Base-by-base conservation (phyloP, 1,284 basidiomycete species). In the Ceratobasidium sp. region DNA sequence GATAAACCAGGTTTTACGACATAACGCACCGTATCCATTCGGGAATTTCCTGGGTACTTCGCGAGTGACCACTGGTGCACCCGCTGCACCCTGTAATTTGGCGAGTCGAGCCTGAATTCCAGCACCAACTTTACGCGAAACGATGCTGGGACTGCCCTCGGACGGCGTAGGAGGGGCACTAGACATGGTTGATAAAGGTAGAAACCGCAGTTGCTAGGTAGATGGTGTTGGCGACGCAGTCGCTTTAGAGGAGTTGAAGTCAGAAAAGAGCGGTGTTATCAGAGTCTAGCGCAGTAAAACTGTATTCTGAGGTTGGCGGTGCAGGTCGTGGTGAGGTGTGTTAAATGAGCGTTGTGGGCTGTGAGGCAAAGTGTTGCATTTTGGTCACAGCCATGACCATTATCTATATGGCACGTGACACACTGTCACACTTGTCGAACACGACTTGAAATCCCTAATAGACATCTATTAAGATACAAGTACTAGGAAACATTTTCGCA, bases 41-140 rank as follows among this genome's bases (percentile, higher is more conserved):
- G 58, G 43, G 27, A 64, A 64, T 22, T 64, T 64, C 58, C 38
- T 64, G 13, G 58, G 58, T 12, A 52, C 12, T 12, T 64, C 58
- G 15, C 58, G 58, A 27, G 25, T 50, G 32, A 64, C 47, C 20
- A 52, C 58, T 31, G 43, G 45, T 10, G 58, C 58, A 32, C 58
- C 58, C 13, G 58, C 29, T 2, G 58, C 58, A 22, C 58, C 58
- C n/a, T 64, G 58, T 7, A 64, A 47, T 27, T 34, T 29, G 7
- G 58, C 58, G 13, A 64, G 58, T 12, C 58, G 43, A 32, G 58
- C 58, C 58, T 64, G 58, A 22, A 64, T 64, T 7, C 58, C 58
- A 10, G 58, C 58, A 1, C 58, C 58, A 25, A 64, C 58, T 34
- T 50, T 64, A n/a, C 58, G 58, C 20, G 58, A 64, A 29, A 64